A percentile compares a stretch with the other conserved stretches of the same genome.
These are phyloP conservation scores for Curvularia lunata DNA, from an alignment of 2,329 filamentous ascomycete species.

Conservation along the genomic window DNA sequence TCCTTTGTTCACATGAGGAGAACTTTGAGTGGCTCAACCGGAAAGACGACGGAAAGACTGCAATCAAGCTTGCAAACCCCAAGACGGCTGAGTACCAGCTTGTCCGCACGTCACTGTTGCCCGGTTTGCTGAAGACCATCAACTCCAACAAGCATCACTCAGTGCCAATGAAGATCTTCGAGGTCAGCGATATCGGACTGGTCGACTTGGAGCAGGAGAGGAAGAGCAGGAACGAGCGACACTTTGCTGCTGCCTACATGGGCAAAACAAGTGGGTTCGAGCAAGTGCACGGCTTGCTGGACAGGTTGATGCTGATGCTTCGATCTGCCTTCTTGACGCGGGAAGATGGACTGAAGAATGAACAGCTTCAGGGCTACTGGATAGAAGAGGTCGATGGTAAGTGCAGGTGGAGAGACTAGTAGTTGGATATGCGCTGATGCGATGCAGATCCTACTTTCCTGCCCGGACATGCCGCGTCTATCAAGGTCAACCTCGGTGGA, in stretches of 20 bases:
- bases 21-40: conserved; percentile 97
- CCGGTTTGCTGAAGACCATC: conserved; percentile 90
- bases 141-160: conserved; percentile 89
- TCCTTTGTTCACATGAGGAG: conserved; percentile 96
- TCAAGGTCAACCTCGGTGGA: conserved; percentile 76
- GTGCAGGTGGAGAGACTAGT: conserved; percentile 24
- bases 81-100: conserved; percentile 95
- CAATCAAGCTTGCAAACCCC: conserved; percentile 85
- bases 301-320: conserved; percentile 92
- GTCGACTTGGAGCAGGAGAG: conserved; percentile 84
- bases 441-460: conserved; percentile 81
- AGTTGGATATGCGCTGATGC: conserved; percentile 14
- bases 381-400: conserved; percentile 85
- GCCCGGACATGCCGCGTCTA: conserved; percentile 82
- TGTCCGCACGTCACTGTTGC: conserved; percentile 83
- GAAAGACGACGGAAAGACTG: conserved; percentile 81
- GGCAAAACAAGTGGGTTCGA: conserved; percentile 95
- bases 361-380: conserved; percentile 79
- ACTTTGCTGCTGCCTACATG: conserved; percentile 96
- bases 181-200: conserved; percentile 88
- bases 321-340: conserved; percentile 78
- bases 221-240: conserved; percentile 86
- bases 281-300: conserved; percentile 89
- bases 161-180: conserved; percentile 90
- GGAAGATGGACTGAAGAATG: conserved; percentile 67